These are phyloP conservation scores for Magnusiomyces paraingens DNA, from an alignment of 1,139 yeast species.

Conservation along the genomic window DNA sequence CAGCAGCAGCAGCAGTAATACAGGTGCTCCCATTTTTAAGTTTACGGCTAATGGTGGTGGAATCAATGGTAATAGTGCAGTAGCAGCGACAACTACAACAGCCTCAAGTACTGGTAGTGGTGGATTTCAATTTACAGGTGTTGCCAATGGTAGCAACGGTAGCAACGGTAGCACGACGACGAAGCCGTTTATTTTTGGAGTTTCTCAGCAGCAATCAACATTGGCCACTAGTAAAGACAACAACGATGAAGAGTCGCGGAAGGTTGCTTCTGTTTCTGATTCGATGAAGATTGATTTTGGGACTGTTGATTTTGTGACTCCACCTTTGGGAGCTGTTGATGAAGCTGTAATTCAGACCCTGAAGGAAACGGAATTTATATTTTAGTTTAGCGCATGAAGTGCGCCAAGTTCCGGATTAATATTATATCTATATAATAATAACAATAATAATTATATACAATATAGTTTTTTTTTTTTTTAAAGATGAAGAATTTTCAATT, in stretches of 20 bases:
- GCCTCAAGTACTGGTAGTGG: neutral
- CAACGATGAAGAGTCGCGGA: neutral
- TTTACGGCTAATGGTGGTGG: neutral
- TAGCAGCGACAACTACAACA: neutral
- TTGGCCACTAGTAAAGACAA: too few species aligned
- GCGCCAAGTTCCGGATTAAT: neutral
- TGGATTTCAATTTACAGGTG: neutral
- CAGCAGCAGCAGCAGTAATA: neutral
- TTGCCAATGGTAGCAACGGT: neutral
- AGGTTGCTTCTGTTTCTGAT: neutral
- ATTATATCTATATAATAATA: neutral
- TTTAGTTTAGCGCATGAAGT: neutral
- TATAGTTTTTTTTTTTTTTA: neutral
- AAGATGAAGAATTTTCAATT: neutral
- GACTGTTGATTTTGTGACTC: neutral
- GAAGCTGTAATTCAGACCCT: neutral
- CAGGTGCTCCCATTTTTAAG: neutral
- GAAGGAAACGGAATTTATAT: conserved; percentile 1
- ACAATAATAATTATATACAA: neutral
- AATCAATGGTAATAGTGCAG: too few species aligned
- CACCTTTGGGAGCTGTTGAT: neutral
- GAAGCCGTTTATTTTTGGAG: neutral
- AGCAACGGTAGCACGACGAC: neutral
- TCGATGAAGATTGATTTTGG: neutral
- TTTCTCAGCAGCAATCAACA: neutral